Percentiles rank a stretch among this genome's conserved stretches.
Evolutionary conservation across 306 rosid species (phyloP).

Genomic region (Boehmeria nivea): DNA sequence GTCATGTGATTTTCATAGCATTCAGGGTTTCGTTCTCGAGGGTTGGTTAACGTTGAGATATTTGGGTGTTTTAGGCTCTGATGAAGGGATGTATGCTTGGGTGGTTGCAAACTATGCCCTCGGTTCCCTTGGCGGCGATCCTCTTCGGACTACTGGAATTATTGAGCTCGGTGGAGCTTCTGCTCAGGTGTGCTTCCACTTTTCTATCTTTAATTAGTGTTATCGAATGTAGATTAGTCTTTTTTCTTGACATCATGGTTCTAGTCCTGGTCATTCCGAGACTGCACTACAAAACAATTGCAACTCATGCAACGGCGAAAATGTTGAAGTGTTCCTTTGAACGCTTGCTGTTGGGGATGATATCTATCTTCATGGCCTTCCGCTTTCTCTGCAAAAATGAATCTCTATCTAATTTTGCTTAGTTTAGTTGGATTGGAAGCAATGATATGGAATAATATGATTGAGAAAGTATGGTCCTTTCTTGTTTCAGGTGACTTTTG

Average conservation of each 20-base stretch:
- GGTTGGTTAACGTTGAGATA: too few relatives aligned
- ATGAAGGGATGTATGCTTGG: constrained; percentile 93
- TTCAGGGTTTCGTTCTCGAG: too few relatives aligned
- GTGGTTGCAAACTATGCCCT: constrained; percentile 90
- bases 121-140: constrained; percentile 81
- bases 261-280: too few relatives aligned
- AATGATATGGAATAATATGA: constrained; percentile 8
- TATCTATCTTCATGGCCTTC: too few relatives aligned
- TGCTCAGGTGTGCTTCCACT: constrained; percentile 56
- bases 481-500: constrained; percentile 78
- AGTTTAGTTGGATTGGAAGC: constrained; percentile 6
- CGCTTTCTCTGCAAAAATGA: too few relatives aligned
- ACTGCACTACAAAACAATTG: too few relatives aligned
- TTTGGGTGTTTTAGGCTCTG: constrained; percentile 59
- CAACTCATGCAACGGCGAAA: too few relatives aligned
- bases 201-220: constrained; percentile 4
- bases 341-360: too few relatives aligned
- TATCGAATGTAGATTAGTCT: too few relatives aligned
- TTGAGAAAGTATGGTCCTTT: constrained; percentile 12
- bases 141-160: constrained; percentile 70
- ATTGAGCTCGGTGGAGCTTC: constrained; percentile 95
- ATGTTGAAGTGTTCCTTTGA: too few relatives aligned
- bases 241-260: too few relatives aligned
- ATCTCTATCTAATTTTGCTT: not conserved
- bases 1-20: too few relatives aligned